Base-by-base conservation (phyloP, 2,329 filamentous ascomycete genomes). In the Neoascochyta sp. region DNA sequence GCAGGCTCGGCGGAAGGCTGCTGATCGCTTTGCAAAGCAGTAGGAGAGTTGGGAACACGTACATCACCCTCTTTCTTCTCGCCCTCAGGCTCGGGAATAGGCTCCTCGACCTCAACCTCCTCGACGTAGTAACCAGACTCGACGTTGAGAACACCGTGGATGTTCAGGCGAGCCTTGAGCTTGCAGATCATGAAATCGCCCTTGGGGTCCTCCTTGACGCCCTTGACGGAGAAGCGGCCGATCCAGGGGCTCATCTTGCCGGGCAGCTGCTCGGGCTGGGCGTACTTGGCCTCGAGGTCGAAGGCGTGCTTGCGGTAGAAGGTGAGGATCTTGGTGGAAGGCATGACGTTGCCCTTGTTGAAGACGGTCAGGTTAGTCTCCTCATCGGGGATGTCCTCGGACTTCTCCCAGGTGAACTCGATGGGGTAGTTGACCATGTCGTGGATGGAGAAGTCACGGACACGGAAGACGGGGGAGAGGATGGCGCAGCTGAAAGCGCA, bases 161-260 rank as follows among this genome's bases (percentile, higher is more conserved):
- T 78, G 70, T 98, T 98, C 34, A 98, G 78, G 44, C 92, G 82
- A 26, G 92, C 90, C 78, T 96, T 96, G 42, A 98, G 81, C 74
- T 98, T 98, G 83, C 92, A 98, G 58, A 96, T 93, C 90, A 98
- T 96, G 67, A 96, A 98, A 63, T 96, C 92, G 39, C 93, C 86
- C 63, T 92, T 89, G 47, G 81, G 78, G 60, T 94, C 87, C 22
- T 87, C 83, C 76, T 95, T 89, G 60, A 98, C 90, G 24, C 85
- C 86, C 78, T 98, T 98, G 64, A 98, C 88, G 22, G 89, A 95
- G 73, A 98, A 98, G 45, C 87, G 82, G 34, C 92, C 92, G 50
- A 98, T 95, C 85, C 90, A 96, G 26, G 92, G 86, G 63, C 87
- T 86, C 41, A 83, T 75, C 75, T 90, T 93, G 56, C 89, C 88